Base-by-base conservation (phyloP, 2,329 filamentous ascomycete genomes). In the Colletotrichum trifolii region DNA sequence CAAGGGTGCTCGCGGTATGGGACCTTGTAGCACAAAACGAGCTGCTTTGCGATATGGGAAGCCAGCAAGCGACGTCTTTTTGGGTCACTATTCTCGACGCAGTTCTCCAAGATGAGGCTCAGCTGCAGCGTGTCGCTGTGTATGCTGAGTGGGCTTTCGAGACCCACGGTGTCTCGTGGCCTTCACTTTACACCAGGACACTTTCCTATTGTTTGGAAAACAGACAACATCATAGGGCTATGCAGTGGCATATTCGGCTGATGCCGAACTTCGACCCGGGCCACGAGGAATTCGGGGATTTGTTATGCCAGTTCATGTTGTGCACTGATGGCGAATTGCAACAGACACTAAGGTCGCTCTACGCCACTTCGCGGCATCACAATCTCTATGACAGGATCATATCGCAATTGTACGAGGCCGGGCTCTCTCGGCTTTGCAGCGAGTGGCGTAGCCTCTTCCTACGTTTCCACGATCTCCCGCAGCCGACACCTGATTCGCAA, bases 331-430 rank as follows among this genome's bases (percentile, higher is more conserved):
- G 74, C 3, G 69, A 73, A 25, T 71, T 79, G 52, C 78, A 82
- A 48, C 73, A 74, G 9, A 77, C 77, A 2, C 73, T 87, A 8
- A 76, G 74, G 46, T 72, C 75, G 12, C 73, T 87, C 9, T 87
- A 87, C 66, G 71, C 76, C 8, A 75, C 76, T 15, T 83, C 78
- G 49, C 70, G 70, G 2, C 76, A 82, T 49, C 82, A 78, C 46
- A 68, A 72, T 10, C 69, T 87, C 0, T 87, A 87, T 70, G 84
- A 87, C 68, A 72, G 75, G 17, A 60, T 87, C 8, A 77, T 87
- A n/a, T 83, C 85, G 3, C 73, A 80, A 54, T 75, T 87, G 2
- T 87, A 82, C 69, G 73, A 77, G 5, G 73, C 76, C n/a, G 85
- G 85, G 1, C 73, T 78, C 39, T 81, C 81, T 1, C 69, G 69